A percentile compares a stretch with the other conserved stretches of the same genome.
These are phyloP conservation scores for Chalara sp. DNA, from an alignment of 2,329 filamentous ascomycete species.

Conservation along the genomic window DNA sequence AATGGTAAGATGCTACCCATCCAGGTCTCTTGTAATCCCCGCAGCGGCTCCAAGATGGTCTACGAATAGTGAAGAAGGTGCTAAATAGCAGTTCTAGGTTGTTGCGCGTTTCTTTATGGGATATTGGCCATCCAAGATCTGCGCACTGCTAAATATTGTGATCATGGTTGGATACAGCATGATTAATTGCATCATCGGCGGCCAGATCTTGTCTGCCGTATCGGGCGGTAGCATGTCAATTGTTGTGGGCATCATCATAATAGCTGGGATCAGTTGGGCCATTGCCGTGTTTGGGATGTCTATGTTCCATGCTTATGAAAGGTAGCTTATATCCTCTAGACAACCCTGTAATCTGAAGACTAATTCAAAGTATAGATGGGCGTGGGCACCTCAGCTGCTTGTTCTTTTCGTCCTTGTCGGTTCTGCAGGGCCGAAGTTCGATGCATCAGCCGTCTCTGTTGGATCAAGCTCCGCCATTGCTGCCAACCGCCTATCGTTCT, in stretches of 20 bases:
- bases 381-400: slow-evolving; percentile 56
- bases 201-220: slow-evolving; percentile 15
- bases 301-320: slow-evolving; percentile 60
- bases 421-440: slow-evolving; percentile 51
- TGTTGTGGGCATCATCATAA: slow-evolving; percentile 11
- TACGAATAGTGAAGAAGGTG: not conserved
- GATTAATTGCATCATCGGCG: slow-evolving; percentile 39
- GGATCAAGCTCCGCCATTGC: slow-evolving; percentile 42
- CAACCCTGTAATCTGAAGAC: not conserved
- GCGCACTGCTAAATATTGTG: slow-evolving; percentile 55
- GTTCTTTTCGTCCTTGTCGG: slow-evolving; percentile 54
- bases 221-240: slow-evolving; percentile 3
- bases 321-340: slow-evolving; percentile 29
- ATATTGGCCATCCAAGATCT: slow-evolving; percentile 56
- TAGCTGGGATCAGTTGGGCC: slow-evolving; percentile 46
- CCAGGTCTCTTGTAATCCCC: not conserved
- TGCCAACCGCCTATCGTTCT: slow-evolving; percentile 57
- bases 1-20: slow-evolving; percentile 35
- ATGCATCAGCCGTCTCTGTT: slow-evolving; percentile 40
- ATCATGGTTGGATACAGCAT: slow-evolving; percentile 55
- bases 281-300: slow-evolving; percentile 61
- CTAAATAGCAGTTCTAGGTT: slow-evolving; percentile 32
- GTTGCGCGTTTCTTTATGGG: slow-evolving; percentile 55
- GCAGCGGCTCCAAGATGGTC: not conserved
- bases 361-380: slow-evolving; percentile 35